Evolutionary conservation across 2,329 filamentous ascomycete species (phyloP).

Genomic region (Fusarium sp.): DNA sequence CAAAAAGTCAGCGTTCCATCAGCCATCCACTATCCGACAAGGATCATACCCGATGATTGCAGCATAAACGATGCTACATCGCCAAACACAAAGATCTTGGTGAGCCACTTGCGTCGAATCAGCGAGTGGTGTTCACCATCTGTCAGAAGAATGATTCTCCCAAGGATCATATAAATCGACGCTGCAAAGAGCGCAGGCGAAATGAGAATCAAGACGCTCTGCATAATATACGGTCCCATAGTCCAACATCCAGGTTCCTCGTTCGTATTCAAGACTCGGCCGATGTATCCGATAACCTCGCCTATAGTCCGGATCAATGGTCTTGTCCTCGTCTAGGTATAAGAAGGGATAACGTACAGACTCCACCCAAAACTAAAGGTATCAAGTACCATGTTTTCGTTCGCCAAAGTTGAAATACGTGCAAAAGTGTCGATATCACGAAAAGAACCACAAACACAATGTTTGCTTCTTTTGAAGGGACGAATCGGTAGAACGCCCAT

Average conservation of each 20-base stretch:
- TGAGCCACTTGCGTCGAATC: slow-evolving; percentile 57
- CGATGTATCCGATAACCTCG: slow-evolving; percentile 55
- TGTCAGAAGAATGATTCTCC: slow-evolving; percentile 52
- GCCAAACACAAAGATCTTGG: slow-evolving; percentile 64
- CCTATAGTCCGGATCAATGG: slow-evolving; percentile 21
- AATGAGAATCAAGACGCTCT: slow-evolving; percentile 52
- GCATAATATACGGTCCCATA: slow-evolving; percentile 53
- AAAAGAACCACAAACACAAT: slow-evolving; percentile 41
- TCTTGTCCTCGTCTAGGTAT: not conserved
- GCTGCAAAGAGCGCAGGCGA: slow-evolving; percentile 59
- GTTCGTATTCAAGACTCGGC: slow-evolving; percentile 56
- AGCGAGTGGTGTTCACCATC: slow-evolving; percentile 54
- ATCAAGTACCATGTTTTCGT: slow-evolving; percentile 44
- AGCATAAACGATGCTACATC: slow-evolving; percentile 59
- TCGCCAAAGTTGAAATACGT: slow-evolving; percentile 38
- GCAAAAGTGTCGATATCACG: slow-evolving; percentile 34
- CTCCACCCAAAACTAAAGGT: slow-evolving; percentile 40
- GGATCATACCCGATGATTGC: slow-evolving; percentile 34
- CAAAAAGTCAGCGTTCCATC: not conserved
- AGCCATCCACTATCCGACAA: no score
- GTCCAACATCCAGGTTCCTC: slow-evolving; percentile 52
- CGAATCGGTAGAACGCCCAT: slow-evolving; percentile 42
- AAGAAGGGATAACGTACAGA: slow-evolving; percentile 25
- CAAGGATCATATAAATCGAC: slow-evolving; percentile 60
- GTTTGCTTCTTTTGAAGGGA: slow-evolving; percentile 40